Evolutionary conservation across 2,329 filamentous ascomycete genomes (phyloP).

Genomic region (Elsinoe perseae): DNA sequence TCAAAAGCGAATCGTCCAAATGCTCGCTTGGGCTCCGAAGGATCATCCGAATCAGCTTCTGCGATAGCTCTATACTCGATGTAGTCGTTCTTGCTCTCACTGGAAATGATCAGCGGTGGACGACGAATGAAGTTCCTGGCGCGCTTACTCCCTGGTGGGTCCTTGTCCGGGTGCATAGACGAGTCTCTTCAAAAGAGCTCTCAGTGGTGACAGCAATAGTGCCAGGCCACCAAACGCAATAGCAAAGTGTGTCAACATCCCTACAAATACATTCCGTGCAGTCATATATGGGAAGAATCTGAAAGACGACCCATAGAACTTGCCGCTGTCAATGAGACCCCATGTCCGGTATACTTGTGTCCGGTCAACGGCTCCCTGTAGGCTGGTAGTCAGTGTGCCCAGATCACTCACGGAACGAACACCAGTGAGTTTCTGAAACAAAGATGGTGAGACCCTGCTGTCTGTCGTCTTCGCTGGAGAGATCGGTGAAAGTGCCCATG

Average conservation of each 20-base stretch:
- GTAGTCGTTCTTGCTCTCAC: slow-evolving; percentile 48
- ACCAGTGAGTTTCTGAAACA: slow-evolving; percentile 41
- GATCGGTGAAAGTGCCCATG: slow-evolving; percentile 45
- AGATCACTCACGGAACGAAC: slow-evolving; percentile 48
- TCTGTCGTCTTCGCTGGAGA: slow-evolving; percentile 23
- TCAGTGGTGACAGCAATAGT: slow-evolving; percentile 45
- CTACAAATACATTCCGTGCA: slow-evolving; percentile 43
- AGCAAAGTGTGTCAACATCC: slow-evolving; percentile 42
- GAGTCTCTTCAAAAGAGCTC: slow-evolving; percentile 42
- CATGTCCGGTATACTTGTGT: slow-evolving; percentile 54
- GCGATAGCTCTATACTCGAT: slow-evolving; percentile 59
- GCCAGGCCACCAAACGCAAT: slow-evolving; percentile 40
- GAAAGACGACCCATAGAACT: slow-evolving; percentile 53
- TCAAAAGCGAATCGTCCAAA: slow-evolving; percentile 48
- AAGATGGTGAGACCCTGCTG: slow-evolving; percentile 28
- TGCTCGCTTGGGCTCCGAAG: slow-evolving; percentile 43
- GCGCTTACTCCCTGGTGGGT: slow-evolving; percentile 36
- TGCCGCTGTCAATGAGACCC: slow-evolving; percentile 44
- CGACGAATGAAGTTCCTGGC: background rate
- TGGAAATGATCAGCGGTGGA: slow-evolving; percentile 35
- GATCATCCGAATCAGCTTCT: slow-evolving; percentile 47
- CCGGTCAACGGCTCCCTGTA: slow-evolving; percentile 46
- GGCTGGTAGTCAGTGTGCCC: slow-evolving; percentile 50
- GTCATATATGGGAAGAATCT: slow-evolving; percentile 50
- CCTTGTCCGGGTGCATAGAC: slow-evolving; percentile 47